Conservation (phyloP, 139 green algal genomes). For the Chlorella vulgaris region DNA sequence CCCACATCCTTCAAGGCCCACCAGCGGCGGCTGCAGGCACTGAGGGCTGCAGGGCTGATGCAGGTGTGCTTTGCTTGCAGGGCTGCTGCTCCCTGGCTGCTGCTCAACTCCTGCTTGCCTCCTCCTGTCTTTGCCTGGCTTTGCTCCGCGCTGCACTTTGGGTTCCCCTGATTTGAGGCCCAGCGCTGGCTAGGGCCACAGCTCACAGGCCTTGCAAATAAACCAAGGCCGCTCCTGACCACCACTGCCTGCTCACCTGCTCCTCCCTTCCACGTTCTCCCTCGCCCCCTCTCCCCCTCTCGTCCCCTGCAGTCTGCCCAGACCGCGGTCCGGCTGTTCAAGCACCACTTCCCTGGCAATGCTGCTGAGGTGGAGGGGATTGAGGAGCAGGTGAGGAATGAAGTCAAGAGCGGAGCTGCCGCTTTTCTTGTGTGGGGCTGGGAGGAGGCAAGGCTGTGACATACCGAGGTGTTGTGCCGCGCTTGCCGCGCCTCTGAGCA, state of each 20-base stretch:
- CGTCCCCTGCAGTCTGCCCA: constrained; percentile 47
- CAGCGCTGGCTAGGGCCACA: neutral
- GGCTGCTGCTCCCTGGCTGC: neutral
- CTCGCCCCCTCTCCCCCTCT: neutral
- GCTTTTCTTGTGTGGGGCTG: too few relatives aligned
- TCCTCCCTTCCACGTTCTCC: neutral
- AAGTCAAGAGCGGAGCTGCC: too few relatives aligned
- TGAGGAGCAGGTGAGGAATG: constrained; percentile 25
- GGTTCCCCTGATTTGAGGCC: neutral
- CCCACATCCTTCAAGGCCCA: constrained; percentile 36
- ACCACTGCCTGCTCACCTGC: too few relatives aligned
- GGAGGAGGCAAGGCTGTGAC: too few relatives aligned
- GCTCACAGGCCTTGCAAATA: too few relatives aligned
- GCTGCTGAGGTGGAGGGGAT: constrained; percentile 36
- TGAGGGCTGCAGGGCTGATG: constrained; percentile 39
- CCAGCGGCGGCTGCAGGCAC: constrained; percentile 53
- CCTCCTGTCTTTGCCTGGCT: too few relatives aligned
- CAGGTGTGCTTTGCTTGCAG: constrained; percentile 6
- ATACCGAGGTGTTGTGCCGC: too few relatives aligned
- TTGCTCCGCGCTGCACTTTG: neutral
- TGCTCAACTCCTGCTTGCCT: too few relatives aligned
- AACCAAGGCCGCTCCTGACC: too few relatives aligned
- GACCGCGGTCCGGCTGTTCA: constrained; percentile 39
- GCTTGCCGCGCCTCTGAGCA: too few relatives aligned
- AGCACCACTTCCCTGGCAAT: constrained; percentile 31